These are phyloP conservation scores for Agaricus blazei DNA, from an alignment of 768 basidiomycete species.

Conservation along the genomic window DNA sequence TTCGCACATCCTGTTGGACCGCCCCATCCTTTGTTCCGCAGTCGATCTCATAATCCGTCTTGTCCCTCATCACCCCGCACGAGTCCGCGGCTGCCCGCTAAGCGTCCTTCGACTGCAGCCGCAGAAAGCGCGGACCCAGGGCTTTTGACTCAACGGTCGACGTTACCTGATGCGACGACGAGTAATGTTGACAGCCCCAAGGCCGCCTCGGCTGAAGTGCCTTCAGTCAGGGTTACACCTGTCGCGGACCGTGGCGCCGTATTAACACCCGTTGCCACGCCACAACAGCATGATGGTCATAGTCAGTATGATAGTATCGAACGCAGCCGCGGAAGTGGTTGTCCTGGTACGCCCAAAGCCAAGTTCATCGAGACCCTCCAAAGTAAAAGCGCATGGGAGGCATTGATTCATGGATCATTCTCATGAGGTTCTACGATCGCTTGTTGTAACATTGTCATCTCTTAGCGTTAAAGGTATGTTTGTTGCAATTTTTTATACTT, in stretches of 20 bases:
- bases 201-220: neutral
- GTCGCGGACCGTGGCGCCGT: neutral
- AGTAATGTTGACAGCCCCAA: slow-evolving; percentile 2
- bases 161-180: neutral
- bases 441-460: neutral
- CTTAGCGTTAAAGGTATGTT: neutral
- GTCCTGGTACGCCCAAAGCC: slow-evolving; percentile 30
- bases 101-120: neutral
- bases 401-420: slow-evolving; percentile 62
- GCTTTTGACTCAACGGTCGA: neutral
- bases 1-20: neutral
- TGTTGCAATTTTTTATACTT: neutral
- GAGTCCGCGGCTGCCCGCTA: slow-evolving; percentile 2
- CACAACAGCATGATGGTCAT: neutral
- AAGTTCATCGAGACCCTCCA: slow-evolving; percentile 55
- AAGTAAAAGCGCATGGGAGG: slow-evolving; percentile 62
- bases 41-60: neutral
- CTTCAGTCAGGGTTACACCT: neutral
- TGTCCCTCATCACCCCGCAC: neutral
- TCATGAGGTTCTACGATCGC: slow-evolving; percentile 29
- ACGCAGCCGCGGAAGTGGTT: slow-evolving; percentile 18
- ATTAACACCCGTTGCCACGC: neutral
- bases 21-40: slow-evolving; percentile 7
- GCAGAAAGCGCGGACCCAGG: slow-evolving; percentile 7
- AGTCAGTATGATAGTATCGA: neutral